Evolutionary conservation across 331 rosid species (phyloP).

Genomic region (Stylosanthes scabra): DNA sequence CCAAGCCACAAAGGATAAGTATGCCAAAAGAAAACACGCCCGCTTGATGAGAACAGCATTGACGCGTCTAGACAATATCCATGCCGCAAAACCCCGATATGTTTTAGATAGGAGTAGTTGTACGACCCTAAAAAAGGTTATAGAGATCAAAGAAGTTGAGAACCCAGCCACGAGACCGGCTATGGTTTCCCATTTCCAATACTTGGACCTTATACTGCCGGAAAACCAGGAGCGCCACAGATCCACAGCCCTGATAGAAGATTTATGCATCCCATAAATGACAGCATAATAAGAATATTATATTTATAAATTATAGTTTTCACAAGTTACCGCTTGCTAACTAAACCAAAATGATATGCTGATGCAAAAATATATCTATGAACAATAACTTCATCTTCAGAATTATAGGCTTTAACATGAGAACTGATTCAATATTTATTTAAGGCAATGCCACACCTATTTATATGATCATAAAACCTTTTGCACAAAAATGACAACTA

Average conservation of each 20-base stretch:
- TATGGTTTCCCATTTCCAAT: conserved; percentile 77
- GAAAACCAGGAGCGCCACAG: conserved; percentile 61
- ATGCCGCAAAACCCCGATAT: conserved; percentile 35
- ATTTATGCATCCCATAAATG: conserved; percentile 33
- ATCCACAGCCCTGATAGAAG: conserved; percentile 66
- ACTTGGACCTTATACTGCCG: conserved; percentile 40
- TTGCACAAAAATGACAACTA: too few relatives aligned
- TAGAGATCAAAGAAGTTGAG: conserved; percentile 72
- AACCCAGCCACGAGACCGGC: conserved; percentile 73
- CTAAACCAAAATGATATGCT: conserved; percentile 12
- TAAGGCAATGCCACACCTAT: neutral
- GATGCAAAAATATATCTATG: conserved; percentile 1
- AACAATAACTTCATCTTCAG: neutral
- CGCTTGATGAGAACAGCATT: conserved; percentile 48
- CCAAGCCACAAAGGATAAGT: conserved; percentile 72
- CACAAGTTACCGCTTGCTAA: conserved; percentile 19
- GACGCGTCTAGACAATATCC: conserved; percentile 38
- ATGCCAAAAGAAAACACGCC: conserved; percentile 65
- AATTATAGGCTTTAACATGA: neutral
- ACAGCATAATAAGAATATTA: conserved; percentile 15
- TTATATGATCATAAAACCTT: neutral
- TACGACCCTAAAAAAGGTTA: conserved; percentile 54
- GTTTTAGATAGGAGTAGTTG: conserved; percentile 53
- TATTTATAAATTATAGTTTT: neutral
- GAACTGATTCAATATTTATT: conserved; percentile 7